Evolutionary conservation across 192 early-diverging fungal species (phyloP), one percentile per base, ranked within the genome.

Genomic region (Allomyces macrogynus): DNA sequence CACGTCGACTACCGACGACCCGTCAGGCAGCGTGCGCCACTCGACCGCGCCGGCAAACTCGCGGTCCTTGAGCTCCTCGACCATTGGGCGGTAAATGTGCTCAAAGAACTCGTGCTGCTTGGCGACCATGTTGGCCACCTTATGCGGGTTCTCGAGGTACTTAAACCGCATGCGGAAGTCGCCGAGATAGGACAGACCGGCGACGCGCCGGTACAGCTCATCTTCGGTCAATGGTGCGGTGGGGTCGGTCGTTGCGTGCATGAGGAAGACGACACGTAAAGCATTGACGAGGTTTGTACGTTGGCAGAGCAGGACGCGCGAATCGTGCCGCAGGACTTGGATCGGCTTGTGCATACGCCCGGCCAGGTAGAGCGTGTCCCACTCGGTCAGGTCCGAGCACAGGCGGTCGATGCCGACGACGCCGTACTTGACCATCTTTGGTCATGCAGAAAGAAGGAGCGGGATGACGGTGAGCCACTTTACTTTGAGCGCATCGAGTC

Each of bases 291-390:
- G 78, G 69, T 99, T 99, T 65, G 85, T 81, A 63, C 91, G 87
- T 67, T 89, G 84, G 0, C 86, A 85, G 5, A 89, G 72, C 26
- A 76, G 75, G 1, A 91, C 81, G 44, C 86, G 72, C 54, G 88
- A 81, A 71, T 91, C 87, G 61, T 87, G 83, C 49, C 83, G 71
- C 54, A 93, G 70, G 22, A 89, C 84, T 65, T 85, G 87, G n/a
- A 87, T 76, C 10, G 96, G 96, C 69, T 99, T 99, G 65, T 97
- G 95, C 81, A 99, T 84, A 61, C 96, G 84, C 1, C 96, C 96
- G 5, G 96, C 91, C 8, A 97, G 67, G 72, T 99, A 99, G 65
- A 97, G 75, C 4, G 89, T 87, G 63, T 92, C 88, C 96, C 96
- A 99, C 74, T 96, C 86, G 40, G 86, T 74, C 60, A 99, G 70